Conservation (phyloP, 768 basidiomycete genomes). For the Porphyrellus cyaneotinctus region DNA sequence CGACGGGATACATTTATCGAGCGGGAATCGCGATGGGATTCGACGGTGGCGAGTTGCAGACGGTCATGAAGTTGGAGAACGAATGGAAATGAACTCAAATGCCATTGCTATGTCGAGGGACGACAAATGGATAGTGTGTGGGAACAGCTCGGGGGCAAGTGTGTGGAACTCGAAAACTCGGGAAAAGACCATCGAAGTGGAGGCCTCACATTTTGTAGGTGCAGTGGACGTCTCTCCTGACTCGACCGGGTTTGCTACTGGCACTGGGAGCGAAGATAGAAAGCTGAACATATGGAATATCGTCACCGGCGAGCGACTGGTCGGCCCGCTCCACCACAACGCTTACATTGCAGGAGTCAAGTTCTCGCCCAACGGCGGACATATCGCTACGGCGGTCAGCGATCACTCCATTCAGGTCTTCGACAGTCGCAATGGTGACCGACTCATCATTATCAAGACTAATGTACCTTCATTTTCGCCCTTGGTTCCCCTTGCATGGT, state of each 20-base stretch:
- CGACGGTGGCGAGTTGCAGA: background rate
- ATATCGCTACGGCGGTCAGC: background rate
- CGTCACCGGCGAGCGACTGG: background rate
- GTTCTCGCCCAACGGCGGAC: background rate
- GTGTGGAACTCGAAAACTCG: too few relatives aligned
- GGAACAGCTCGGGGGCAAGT: background rate
- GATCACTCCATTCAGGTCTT: background rate
- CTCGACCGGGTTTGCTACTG: too few relatives aligned
- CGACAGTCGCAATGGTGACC: background rate
- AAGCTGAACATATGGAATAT: background rate
- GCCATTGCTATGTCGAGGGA: background rate
- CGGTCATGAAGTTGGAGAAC: background rate
- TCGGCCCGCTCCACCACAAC: background rate
- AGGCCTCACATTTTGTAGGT: too few relatives aligned
- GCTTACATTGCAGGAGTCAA: background rate
- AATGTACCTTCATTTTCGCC: rapidly evolving
- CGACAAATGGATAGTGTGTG: background rate
- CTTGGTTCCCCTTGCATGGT: background rate
- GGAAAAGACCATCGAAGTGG: too few relatives aligned
- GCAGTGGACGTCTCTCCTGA: too few relatives aligned
- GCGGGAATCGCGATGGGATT: background rate
- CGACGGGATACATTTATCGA: background rate
- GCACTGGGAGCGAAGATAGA: too few relatives aligned
- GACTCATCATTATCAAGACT: background rate
- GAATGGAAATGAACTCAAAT: background rate